phyloP scores from a whole-genome alignment of 139 green algal genomes.

The Coelastrella sp. region DNA sequence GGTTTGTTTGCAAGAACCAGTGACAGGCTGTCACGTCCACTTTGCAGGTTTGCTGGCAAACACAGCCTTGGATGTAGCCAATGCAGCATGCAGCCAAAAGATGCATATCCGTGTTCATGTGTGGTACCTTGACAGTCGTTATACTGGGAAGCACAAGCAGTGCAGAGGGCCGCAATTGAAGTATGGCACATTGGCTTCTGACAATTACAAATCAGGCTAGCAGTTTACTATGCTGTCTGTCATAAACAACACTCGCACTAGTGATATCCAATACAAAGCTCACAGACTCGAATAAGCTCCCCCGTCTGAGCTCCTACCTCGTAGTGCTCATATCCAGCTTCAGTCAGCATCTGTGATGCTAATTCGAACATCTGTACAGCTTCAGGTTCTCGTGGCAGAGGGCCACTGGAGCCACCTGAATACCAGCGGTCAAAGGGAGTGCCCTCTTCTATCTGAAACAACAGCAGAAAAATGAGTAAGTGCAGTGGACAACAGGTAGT shows the following conservation, averaged over 20 bases:
- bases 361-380: conserved; percentile 85
- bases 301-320: too few species aligned
- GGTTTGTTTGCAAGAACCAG: too few species aligned
- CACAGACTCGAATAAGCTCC: too few species aligned
- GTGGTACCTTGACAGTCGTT: too few species aligned
- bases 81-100: neutral
- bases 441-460: conserved; percentile 86
- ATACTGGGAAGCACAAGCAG: too few species aligned
- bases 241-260: too few species aligned
- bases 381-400: conserved; percentile 77
- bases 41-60: too few species aligned
- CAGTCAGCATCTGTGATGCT: conserved; percentile 70
- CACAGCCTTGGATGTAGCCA: neutral
- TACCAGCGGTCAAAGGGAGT: conserved; percentile 94
- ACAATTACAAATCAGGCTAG: too few species aligned
- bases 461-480: neutral
- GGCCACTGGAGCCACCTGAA: conserved; percentile 54
- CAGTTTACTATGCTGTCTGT: neutral
- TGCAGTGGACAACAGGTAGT: neutral
- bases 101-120: neutral
- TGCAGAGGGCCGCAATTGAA: too few species aligned
- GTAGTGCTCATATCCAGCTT: conserved; percentile 94
- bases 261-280: too few species aligned
- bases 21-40: too few species aligned
- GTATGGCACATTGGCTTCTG: too few species aligned